phyloP scores from a whole-genome alignment of 169 alveolate species.

The Fabrea salina region DNA sequence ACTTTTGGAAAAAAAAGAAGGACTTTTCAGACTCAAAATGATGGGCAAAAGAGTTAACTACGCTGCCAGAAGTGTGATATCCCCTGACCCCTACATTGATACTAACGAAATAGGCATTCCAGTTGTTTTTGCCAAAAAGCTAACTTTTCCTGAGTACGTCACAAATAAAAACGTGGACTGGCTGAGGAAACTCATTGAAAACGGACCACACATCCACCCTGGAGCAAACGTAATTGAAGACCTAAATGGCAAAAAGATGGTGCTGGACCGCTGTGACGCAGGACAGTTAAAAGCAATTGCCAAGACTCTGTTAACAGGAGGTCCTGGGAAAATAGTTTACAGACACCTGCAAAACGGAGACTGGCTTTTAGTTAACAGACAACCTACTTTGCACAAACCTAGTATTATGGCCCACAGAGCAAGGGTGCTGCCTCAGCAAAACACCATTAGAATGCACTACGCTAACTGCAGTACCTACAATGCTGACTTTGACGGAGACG shows the following conservation, averaged over 20 bases:
- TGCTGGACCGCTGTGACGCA: conserved; percentile 55
- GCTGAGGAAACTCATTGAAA: conserved; percentile 86
- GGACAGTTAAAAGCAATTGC: conserved; percentile 87
- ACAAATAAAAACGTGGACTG: conserved; percentile 85
- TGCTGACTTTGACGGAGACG: conserved; percentile 99
- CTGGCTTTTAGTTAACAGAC: conserved; percentile 94
- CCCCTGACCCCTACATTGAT: conserved; percentile 97
- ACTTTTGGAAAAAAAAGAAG: conserved; percentile 94
- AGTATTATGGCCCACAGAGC: conserved; percentile 94
- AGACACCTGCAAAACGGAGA: conserved; percentile 97
- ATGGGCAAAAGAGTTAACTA: conserved; percentile 99
- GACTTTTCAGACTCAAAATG: conserved; percentile 96
- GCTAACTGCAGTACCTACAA: conserved; percentile 98
- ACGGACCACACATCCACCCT: conserved; percentile 95
- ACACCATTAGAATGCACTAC: conserved; percentile 96
- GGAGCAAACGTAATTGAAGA: conserved; percentile 92
- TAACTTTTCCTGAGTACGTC: conserved; percentile 94
- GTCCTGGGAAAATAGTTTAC: conserved; percentile 77
- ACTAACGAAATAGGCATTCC: conserved; percentile 98
- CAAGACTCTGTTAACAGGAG: conserved; percentile 62
- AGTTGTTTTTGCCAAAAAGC: conserved; percentile 89
- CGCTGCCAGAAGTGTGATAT: conserved; percentile 97
- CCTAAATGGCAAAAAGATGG: conserved; percentile 57
- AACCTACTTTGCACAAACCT: conserved; percentile 98
- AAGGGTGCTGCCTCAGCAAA: conserved; percentile 90